Evolutionary conservation across 2,329 filamentous ascomycete species (phyloP).

Genomic region (Tolypocladium ophioglossoides): DNA sequence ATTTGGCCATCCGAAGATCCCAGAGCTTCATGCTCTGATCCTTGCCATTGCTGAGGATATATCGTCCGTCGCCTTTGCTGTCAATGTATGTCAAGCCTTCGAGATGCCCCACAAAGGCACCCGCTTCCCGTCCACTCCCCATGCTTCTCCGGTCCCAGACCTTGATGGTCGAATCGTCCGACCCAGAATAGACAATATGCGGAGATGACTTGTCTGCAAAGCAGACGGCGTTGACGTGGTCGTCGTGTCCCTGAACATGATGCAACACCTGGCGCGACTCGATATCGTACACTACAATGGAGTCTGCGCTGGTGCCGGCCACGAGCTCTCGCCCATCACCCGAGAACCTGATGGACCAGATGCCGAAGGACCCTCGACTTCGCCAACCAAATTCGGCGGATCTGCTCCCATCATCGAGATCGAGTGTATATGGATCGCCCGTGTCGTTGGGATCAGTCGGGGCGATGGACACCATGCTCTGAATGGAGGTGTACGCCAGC

Average conservation of each 20-base stretch:
- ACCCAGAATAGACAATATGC: slow-evolving; percentile 91
- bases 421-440: slow-evolving; percentile 69
- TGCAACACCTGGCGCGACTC: slow-evolving; percentile 68
- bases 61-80: slow-evolving; percentile 61
- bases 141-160: slow-evolving; percentile 95
- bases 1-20: slow-evolving; percentile 87
- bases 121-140: slow-evolving; percentile 64
- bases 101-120: slow-evolving; percentile 55
- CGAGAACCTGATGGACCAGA: slow-evolving; percentile 89
- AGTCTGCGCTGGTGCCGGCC: slow-evolving; percentile 69
- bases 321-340: slow-evolving; percentile 86
- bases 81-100: slow-evolving; percentile 60
- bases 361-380: slow-evolving; percentile 38
- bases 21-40: slow-evolving; percentile 97
- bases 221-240: slow-evolving; percentile 94
- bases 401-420: slow-evolving; percentile 38
- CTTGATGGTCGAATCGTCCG: slow-evolving; percentile 86
- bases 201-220: slow-evolving; percentile 84
- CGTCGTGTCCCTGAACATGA: slow-evolving; percentile 63
- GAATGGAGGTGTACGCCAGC: slow-evolving; percentile 84
- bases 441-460: slow-evolving; percentile 75
- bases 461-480: slow-evolving; percentile 73
- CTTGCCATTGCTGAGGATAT: slow-evolving; percentile 88
- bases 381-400: slow-evolving; percentile 14
- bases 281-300: slow-evolving; percentile 86